Base-by-base conservation (phyloP, 2,329 filamentous ascomycete genomes). In the Neonectria coccinea region DNA sequence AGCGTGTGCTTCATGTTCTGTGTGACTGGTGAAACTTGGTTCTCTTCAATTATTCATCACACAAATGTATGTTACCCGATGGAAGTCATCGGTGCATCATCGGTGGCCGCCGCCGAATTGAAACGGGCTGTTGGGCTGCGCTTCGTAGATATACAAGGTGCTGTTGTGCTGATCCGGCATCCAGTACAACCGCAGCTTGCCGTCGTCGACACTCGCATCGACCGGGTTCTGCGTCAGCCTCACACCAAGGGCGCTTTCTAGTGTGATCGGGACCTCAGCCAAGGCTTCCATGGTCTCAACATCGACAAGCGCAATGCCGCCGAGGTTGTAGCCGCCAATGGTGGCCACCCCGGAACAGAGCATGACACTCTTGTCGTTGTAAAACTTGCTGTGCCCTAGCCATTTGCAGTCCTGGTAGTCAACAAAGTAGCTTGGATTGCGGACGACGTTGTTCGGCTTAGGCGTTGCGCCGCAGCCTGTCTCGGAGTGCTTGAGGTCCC, bases 381-480 rank as follows among this genome's bases (percentile, higher is more conserved):
- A 81, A 6, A 73, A 64, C 10, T 69, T 64, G 14, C 78, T 77
- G 66, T 78, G 79, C 4, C 83, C 83, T 1, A 85, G 74, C 71
- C 80, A 84, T 68, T 85, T 85, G 75, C 83, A 85, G 75, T 85
- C 83, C 71, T 85, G 83, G 68, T 85, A 85, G 64, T 85, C 83
- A 59, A 82, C 71, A 70, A 79, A 85, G 67, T 82, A 78, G 39
- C 75, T 79, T 0, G 81, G 82, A 54, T 84, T 84, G 5, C 65
- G 68, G 1, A 73, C 66, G 0, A 70, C 62, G 2, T 20, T 58
- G 1, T 64, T 47, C 2, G 76, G 70, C 2, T 63, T 58, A 4
- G 71, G 67, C 0, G 52, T 59, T 14, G 62, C 66, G 7, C 63
- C 66, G 36, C 74, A 70, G 7, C 65, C 72, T 9, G 67, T 66